Evolutionary conservation across 805 yeast species (phyloP).

Genomic region (Yamadazyma sp.): DNA sequence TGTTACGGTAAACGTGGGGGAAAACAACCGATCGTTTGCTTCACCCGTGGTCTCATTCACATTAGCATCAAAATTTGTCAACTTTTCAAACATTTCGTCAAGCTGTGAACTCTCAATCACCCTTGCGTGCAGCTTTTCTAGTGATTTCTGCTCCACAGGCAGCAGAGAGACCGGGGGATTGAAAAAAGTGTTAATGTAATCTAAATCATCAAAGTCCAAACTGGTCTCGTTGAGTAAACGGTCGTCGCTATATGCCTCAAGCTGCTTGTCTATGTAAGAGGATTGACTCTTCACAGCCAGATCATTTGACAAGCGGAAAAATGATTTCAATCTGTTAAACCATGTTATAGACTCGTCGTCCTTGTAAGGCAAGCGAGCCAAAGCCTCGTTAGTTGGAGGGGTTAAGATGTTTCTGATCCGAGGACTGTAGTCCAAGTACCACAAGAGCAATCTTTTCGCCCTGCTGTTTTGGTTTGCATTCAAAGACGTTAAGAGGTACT

Average conservation of each 20-base stretch:
- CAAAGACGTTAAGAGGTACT: conserved; percentile 33
- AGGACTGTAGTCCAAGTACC: conserved; percentile 37
- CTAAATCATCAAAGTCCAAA: conserved; percentile 5
- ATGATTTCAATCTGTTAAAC: conserved; percentile 22
- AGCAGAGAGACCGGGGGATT: conserved; percentile 4
- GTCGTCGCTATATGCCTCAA: conserved; percentile 5
- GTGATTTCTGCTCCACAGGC: not conserved
- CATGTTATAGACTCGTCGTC: conserved; percentile 35
- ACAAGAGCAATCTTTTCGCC: conserved; percentile 37
- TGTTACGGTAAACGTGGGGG: conserved; percentile 35
- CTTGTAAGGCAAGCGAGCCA: conserved; percentile 22
- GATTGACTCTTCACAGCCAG: not conserved
- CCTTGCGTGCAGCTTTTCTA: not conserved
- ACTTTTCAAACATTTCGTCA: conserved; percentile 23
- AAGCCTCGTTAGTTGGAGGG: conserved; percentile 13
- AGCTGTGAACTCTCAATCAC: conserved; percentile 1
- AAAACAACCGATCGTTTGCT: conserved; percentile 15
- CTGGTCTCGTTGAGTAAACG: not conserved
- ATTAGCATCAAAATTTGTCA: conserved; percentile 22
- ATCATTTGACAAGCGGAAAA: conserved; percentile 1
- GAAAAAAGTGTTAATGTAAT: conserved; percentile 10
- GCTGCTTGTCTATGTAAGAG: conserved; percentile 4
- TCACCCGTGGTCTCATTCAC: not conserved
- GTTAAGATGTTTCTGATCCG: conserved; percentile 23
- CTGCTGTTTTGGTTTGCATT: conserved; percentile 29